Evolutionary conservation across 805 yeast species (phyloP).

Genomic region (Wickerhamomyces canadensis): DNA sequence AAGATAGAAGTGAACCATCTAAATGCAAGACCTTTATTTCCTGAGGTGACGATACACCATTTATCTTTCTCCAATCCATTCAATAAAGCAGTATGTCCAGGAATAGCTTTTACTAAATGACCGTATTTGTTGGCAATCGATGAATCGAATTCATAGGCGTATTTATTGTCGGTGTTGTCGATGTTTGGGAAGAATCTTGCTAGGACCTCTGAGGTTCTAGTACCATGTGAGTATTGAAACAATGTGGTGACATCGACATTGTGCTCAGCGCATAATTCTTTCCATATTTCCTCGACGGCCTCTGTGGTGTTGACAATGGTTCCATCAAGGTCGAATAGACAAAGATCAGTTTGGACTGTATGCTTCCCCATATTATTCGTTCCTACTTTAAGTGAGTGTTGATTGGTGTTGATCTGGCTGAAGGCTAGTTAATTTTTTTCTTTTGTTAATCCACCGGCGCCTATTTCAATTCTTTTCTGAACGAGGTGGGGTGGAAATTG

Average conservation of each 20-base stretch:
- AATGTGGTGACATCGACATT: slow-evolving; percentile 51
- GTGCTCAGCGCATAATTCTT: slow-evolving; percentile 63
- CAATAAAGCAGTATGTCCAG: slow-evolving; percentile 67
- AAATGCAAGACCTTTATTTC: slow-evolving; percentile 70
- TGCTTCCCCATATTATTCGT: slow-evolving; percentile 11
- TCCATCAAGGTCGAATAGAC: slow-evolving; percentile 81
- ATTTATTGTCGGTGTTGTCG: slow-evolving; percentile 59
- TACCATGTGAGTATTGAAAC: slow-evolving; percentile 50
- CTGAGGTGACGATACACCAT: slow-evolving; percentile 86
- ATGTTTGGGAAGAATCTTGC: slow-evolving; percentile 70
- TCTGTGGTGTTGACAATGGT: slow-evolving; percentile 79
- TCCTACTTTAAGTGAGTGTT: background rate
- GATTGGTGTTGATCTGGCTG: background rate
- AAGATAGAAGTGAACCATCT: slow-evolving; percentile 63
- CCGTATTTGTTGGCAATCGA: slow-evolving; percentile 70
- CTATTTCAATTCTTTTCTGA: too few relatives aligned
- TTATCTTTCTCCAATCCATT: slow-evolving; percentile 46
- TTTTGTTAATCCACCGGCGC: too few relatives aligned
- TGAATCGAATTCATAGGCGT: slow-evolving; percentile 52
- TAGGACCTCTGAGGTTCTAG: slow-evolving; percentile 76
- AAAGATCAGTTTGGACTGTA: slow-evolving; percentile 16
- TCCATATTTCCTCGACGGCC: slow-evolving; percentile 82
- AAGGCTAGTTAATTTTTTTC: background rate
- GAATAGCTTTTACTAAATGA: slow-evolving; percentile 65
- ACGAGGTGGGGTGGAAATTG: too few relatives aligned